phyloP scores from a whole-genome alignment of 1,139 yeast genomes.

The Hanseniaspora uvarum region DNA sequence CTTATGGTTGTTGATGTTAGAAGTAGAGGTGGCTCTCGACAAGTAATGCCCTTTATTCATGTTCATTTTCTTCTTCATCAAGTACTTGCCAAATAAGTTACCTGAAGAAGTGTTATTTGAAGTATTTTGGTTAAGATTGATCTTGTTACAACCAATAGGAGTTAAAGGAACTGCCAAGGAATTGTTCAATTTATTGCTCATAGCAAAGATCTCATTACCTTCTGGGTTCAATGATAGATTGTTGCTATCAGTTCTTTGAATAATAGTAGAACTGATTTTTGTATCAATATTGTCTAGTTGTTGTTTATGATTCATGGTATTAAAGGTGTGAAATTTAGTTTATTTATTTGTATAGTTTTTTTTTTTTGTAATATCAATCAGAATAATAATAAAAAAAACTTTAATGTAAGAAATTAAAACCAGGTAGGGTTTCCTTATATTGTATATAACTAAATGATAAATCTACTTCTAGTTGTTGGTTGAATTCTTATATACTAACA shows the following conservation, averaged over 20 bases:
- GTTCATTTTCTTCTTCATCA: conserved; percentile 11
- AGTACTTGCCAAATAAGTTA: conserved; percentile 13
- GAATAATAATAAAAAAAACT: too few species aligned
- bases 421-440: too few species aligned
- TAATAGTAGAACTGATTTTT: not conserved
- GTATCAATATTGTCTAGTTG: conserved; percentile 3
- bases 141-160: conserved; percentile 16
- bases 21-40: not conserved
- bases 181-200: not conserved
- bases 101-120: not conserved
- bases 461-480: too few species aligned
- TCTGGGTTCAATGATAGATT: conserved; percentile 2
- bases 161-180: conserved; percentile 14
- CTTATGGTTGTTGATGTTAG: not conserved
- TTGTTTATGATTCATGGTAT: not conserved
- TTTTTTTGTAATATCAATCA: not conserved
- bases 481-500: too few species aligned
- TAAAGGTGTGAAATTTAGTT: not conserved
- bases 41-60: not conserved
- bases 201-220: not conserved
- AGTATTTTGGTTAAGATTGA: not conserved
- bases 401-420: too few species aligned
- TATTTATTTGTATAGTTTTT: not conserved
- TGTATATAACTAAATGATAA: too few species aligned
- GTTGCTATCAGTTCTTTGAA: conserved; percentile 6